Base-by-base conservation (phyloP, 768 basidiomycete species). In the Russula abietina region DNA sequence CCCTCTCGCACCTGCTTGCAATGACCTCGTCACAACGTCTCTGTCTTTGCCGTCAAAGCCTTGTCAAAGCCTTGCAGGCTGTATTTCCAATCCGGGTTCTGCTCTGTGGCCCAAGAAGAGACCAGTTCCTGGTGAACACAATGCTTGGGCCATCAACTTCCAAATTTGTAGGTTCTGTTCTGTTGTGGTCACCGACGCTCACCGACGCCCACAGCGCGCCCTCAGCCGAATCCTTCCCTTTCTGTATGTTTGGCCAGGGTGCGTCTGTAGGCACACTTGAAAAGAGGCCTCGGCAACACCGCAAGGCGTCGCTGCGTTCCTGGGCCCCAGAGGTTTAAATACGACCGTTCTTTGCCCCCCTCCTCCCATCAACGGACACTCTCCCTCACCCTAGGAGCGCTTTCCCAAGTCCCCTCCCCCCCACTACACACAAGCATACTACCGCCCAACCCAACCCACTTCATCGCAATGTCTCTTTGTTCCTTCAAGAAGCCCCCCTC, bases 161-260 rank as follows among this genome's bases (percentile, higher is more conserved):
- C 38, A 2, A 36, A 55, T 32, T 30, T 3, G 61, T n/a, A 53
- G 38, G 7, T 36, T 17, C 48, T 22, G 11, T n/a, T n/a, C 36
- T 36, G 45, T n/a, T n/a, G n/a, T n/a, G n/a, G n/a, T n/a, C n/a
- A n/a, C n/a, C n/a, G n/a, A n/a, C n/a, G n/a, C n/a, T n/a, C n/a
- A n/a, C n/a, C n/a, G n/a, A n/a, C n/a, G n/a, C n/a, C n/a, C n/a
- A n/a, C n/a, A n/a, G n/a, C n/a, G n/a, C n/a, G n/a, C n/a, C n/a
- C n/a, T n/a, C n/a, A n/a, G n/a, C n/a, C n/a, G n/a, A n/a, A n/a
- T 60, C 48, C 19, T 64, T 5, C 63, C 63, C 38, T 64, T 56
- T 12, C 41, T 38, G 54, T 32, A 1, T 54, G 51, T 64, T 64
- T 59, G 57, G 45, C 28, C 39, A 1, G 58, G 24, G 30, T 50